Evolutionary conservation across 148 eudicot genomes (phyloP).

Genomic region (Salicornia ramosissima): DNA sequence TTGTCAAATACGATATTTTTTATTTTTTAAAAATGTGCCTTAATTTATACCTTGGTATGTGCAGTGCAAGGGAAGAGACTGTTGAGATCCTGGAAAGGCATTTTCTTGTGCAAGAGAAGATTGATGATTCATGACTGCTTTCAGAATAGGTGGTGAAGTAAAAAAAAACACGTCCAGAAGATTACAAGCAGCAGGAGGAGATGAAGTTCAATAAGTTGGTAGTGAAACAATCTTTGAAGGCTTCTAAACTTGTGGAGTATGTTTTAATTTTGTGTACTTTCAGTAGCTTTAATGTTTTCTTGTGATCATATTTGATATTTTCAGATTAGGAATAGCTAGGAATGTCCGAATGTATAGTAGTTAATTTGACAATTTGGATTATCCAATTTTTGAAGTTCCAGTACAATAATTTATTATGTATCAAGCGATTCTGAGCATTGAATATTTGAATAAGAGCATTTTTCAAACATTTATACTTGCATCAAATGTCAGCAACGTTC

Average conservation of each 20-base stretch:
- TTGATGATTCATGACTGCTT: constrained; percentile 7
- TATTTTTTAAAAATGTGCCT: too few relatives aligned
- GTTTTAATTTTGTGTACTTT: background rate
- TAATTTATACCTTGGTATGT: constrained; percentile 12
- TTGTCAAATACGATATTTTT: too few relatives aligned
- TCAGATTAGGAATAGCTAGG: background rate
- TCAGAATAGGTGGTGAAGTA: background rate
- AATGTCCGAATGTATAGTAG: background rate
- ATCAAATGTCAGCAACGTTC: too few relatives aligned
- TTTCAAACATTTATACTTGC: too few relatives aligned
- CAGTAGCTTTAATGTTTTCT: background rate
- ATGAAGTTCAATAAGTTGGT: background rate
- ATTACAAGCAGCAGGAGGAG: background rate
- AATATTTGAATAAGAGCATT: background rate
- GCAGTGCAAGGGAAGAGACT: constrained; percentile 80
- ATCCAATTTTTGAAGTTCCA: background rate
- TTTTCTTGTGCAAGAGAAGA: constrained; percentile 38
- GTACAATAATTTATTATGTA: background rate
- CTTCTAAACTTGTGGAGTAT: background rate
- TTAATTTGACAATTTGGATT: background rate
- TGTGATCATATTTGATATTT: background rate
- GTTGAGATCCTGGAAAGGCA: constrained; percentile 55
- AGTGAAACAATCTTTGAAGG: background rate
- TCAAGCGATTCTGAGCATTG: background rate
- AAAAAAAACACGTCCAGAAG: background rate